Percentiles rank a stretch among this genome's conserved stretches.
phyloP scores from a whole-genome alignment of 805 yeast genomes.

The Candida andamanensis region DNA sequence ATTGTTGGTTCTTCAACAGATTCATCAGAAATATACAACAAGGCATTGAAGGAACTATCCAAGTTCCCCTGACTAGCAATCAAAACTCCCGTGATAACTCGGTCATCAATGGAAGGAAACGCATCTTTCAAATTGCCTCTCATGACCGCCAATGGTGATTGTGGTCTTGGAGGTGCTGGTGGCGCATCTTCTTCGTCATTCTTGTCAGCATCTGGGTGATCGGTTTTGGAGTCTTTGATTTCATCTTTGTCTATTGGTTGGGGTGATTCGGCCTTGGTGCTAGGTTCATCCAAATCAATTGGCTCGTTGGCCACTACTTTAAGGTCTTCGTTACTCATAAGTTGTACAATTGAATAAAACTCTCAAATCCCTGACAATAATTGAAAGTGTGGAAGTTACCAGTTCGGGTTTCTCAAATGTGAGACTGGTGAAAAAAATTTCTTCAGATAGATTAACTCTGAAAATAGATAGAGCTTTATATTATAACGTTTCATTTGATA shows the following conservation, averaged over 20 bases:
- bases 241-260: not conserved
- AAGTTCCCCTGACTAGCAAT: conserved; percentile 80
- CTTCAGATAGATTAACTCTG: too few species aligned
- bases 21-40: conserved; percentile 76
- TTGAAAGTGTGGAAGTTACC: too few species aligned
- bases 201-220: not conserved
- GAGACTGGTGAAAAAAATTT: too few species aligned
- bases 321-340: conserved; percentile 18
- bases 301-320: conserved; percentile 32
- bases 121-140: conserved; percentile 70
- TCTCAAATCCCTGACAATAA: too few species aligned
- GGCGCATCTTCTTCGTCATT: conserved; percentile 22
- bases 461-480: conserved; percentile 38
- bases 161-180: conserved; percentile 50
- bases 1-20: conserved; percentile 47
- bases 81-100: conserved; percentile 67
- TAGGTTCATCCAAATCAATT: conserved; percentile 15
- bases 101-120: conserved; percentile 73
- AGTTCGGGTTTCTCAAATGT: too few species aligned
- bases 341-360: not conserved
- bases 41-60: conserved; percentile 86
- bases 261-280: not conserved
- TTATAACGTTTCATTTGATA: conserved; percentile 19
- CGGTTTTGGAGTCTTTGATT: not conserved
- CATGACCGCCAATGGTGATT: conserved; percentile 52